Evolutionary conservation across 2,329 filamentous ascomycete species (phyloP).

Genomic region (Xylariaceae sp.): DNA sequence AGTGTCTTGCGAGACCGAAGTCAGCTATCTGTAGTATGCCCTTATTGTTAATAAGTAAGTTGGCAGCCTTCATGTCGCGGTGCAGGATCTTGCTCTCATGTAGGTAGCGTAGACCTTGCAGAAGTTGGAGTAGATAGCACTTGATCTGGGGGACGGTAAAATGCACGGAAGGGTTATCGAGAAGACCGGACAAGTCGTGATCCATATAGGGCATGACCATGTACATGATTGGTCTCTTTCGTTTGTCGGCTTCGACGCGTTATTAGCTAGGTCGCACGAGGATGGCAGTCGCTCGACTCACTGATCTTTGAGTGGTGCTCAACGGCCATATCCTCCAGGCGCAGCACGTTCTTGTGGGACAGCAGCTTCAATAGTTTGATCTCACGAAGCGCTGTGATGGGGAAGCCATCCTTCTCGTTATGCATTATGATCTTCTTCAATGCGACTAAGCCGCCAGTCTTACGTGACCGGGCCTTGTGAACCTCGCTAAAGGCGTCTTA

Average conservation of each 20-base stretch:
- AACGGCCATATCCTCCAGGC: slow-evolving; percentile 92
- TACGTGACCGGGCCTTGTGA: slow-evolving; percentile 78
- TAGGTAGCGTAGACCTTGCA: slow-evolving; percentile 84
- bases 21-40: slow-evolving; percentile 95
- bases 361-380: slow-evolving; percentile 96
- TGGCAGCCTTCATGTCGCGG: slow-evolving; percentile 98
- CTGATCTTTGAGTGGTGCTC: slow-evolving; percentile 53
- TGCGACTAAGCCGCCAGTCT: slow-evolving; percentile 71
- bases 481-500: slow-evolving; percentile 60
- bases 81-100: slow-evolving; percentile 89
- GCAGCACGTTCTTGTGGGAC: slow-evolving; percentile 84
- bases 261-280: slow-evolving; percentile 13
- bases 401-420: slow-evolving; percentile 98
- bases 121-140: slow-evolving; percentile 91
- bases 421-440: slow-evolving; percentile 99
- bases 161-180: slow-evolving; percentile 87
- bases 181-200: slow-evolving; percentile 92
- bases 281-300: slow-evolving; percentile 12
- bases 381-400: slow-evolving; percentile 95
- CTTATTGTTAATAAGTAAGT: slow-evolving; percentile 90
- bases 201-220: slow-evolving; percentile 99
- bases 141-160: slow-evolving; percentile 93
- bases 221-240: slow-evolving; percentile 84
- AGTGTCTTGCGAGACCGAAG: slow-evolving; percentile 90
- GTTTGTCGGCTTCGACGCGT: slow-evolving; percentile 60